Conservation (phyloP, 495 filamentous ascomycete genomes). For the Penicillium paxilli region DNA sequence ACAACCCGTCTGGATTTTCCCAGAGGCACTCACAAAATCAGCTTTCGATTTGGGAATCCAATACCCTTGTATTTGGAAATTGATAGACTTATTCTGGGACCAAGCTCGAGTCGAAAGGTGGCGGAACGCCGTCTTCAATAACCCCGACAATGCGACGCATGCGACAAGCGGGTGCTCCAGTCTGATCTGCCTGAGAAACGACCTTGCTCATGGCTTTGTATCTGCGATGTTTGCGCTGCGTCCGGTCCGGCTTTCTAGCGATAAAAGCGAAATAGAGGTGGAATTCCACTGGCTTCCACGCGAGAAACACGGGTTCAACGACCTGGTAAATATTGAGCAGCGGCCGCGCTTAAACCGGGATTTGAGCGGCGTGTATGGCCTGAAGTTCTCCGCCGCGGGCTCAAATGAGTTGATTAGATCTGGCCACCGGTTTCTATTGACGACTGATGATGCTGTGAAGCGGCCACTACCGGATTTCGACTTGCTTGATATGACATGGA, state of each 20-base stretch:
- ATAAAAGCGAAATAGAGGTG: conserved; percentile 6
- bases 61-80: conserved; percentile 1
- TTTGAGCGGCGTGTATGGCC: neutral
- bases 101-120: neutral
- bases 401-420: conserved; percentile 4
- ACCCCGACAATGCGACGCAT: neutral
- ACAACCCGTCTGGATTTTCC: conserved; percentile 3
- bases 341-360: neutral
- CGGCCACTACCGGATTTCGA: conserved; percentile 14
- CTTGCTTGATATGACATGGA: conserved; percentile 16
- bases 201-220: conserved; percentile 4
- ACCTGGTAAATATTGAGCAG: conserved; percentile 4
- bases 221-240: conserved; percentile 9
- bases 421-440: conserved; percentile 9
- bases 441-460: conserved; percentile 4
- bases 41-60: neutral
- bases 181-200: conserved; percentile 15
- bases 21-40: neutral
- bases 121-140: conserved; percentile 3
- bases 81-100: conserved; percentile 9
- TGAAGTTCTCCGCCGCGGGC: neutral
- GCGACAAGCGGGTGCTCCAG: conserved; percentile 3
- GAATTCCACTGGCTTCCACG: conserved; percentile 18
- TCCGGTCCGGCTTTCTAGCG: neutral
- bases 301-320: neutral